Percentiles rank a stretch among this genome's conserved stretches.
Evolutionary conservation across 2,329 filamentous ascomycete species (phyloP).

Genomic region (Madurella mycetomatis): DNA sequence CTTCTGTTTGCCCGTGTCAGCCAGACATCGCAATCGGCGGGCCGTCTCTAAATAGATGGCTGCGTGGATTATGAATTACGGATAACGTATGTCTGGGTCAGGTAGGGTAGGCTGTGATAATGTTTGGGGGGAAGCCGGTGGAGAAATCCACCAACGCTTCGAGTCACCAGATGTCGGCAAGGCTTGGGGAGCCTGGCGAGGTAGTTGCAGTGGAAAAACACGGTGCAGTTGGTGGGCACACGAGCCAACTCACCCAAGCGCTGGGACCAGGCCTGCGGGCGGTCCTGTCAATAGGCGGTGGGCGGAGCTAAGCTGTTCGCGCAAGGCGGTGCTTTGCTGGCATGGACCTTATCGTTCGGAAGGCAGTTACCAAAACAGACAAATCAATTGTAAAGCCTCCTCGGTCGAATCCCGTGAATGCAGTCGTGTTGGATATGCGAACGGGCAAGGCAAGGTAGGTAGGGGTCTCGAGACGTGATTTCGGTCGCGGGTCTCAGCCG

Average conservation of each 20-base stretch:
- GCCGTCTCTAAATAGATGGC: not conserved
- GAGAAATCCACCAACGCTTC: not conserved
- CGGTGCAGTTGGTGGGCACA: constrained; percentile 6
- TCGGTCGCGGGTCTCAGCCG: not conserved
- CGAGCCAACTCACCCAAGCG: constrained; percentile 18
- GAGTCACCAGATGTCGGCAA: not conserved
- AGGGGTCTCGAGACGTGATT: constrained; percentile 4
- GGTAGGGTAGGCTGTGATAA: not conserved
- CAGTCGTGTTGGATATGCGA: constrained; percentile 11
- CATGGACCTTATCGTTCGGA: constrained; percentile 9
- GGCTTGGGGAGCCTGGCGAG: not conserved
- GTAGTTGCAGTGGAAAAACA: not conserved
- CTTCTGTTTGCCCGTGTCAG: constrained; percentile 1
- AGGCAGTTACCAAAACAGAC: constrained; percentile 5
- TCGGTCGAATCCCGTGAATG: constrained; percentile 1
- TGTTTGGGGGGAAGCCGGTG: not conserved
- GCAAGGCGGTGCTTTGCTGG: constrained; percentile 10
- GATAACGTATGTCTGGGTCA: not conserved
- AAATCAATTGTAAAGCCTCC: constrained; percentile 8
- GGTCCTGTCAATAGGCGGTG: constrained; percentile 13
- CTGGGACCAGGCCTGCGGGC: constrained; percentile 4
- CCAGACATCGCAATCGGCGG: not conserved
- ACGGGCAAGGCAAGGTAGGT: not conserved
- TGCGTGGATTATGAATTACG: not conserved
- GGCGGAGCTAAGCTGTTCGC: constrained; percentile 16